Evolutionary conservation across 768 basidiomycete genomes (phyloP).

Genomic region (Hypholoma fasciculare): DNA sequence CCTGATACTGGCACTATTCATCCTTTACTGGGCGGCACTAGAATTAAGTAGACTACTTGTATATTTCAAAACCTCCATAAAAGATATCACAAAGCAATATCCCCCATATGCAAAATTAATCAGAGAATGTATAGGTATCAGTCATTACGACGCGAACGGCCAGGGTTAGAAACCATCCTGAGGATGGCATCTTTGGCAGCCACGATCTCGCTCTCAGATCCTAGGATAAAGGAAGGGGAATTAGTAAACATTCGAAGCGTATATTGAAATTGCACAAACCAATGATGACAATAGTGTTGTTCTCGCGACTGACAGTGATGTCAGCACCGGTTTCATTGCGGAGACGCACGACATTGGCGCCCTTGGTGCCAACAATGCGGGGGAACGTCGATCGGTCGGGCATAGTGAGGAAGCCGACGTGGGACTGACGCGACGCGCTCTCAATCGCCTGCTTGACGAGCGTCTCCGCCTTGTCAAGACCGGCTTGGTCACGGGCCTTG

Average conservation of each 20-base stretch:
- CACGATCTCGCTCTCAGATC: constrained; percentile 64
- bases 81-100: too few relatives aligned
- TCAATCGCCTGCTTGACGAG: constrained; percentile 68
- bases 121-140: constrained; percentile 15
- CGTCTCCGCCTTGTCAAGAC: constrained; percentile 74
- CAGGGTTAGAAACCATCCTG: constrained; percentile 47
- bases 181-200: constrained; percentile 80
- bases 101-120: background rate
- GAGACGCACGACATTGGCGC: constrained; percentile 85
- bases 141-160: constrained; percentile 42
- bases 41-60: constrained; percentile 1
- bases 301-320: constrained; percentile 88
- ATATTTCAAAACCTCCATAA: background rate
- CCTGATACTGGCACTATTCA: too few relatives aligned
- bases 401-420: constrained; percentile 84
- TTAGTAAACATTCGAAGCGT: constrained; percentile 22
- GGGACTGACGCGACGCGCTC: constrained; percentile 69
- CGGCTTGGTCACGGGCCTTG: constrained; percentile 74
- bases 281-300: constrained; percentile 82
- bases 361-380: constrained; percentile 90
- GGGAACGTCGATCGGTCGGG: constrained; percentile 86
- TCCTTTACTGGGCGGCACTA: too few relatives aligned
- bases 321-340: constrained; percentile 90
- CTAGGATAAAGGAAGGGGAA: constrained; percentile 35
- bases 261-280: constrained; percentile 86